phyloP scores from a whole-genome alignment of 495 filamentous ascomycete species.

The Penicillium coprophilum region DNA sequence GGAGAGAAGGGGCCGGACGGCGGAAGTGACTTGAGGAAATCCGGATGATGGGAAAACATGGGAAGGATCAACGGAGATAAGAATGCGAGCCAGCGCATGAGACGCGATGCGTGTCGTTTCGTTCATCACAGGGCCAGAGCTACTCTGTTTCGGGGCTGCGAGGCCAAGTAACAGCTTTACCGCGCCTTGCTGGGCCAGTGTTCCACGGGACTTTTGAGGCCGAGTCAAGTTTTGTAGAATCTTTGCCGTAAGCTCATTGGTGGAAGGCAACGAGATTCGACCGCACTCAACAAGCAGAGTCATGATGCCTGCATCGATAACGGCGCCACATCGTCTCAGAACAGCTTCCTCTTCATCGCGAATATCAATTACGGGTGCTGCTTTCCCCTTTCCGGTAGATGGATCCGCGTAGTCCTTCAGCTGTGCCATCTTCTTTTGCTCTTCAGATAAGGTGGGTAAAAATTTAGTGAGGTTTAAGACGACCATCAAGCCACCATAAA shows the following conservation, averaged over 20 bases:
- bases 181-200: constrained; percentile 86
- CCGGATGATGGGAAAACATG: constrained; percentile 80
- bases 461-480: constrained; percentile 81
- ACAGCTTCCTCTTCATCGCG: constrained; percentile 74
- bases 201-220: constrained; percentile 66
- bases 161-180: constrained; percentile 77
- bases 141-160: constrained; percentile 56
- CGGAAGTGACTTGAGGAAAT: constrained; percentile 67
- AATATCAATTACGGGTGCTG: constrained; percentile 58
- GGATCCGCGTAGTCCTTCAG: constrained; percentile 92
- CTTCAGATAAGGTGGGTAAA: constrained; percentile 75
- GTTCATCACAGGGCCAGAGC: constrained; percentile 33
- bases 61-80: constrained; percentile 83
- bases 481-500: constrained; percentile 83
- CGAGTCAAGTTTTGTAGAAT: constrained; percentile 77
- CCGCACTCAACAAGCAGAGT: constrained; percentile 69
- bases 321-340: constrained; percentile 66
- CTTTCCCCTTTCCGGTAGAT: constrained; percentile 53
- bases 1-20: constrained; percentile 73
- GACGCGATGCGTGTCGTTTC: constrained; percentile 63
- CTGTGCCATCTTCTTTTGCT: constrained; percentile 85
- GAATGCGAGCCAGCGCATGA: constrained; percentile 85
- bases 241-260: constrained; percentile 62
- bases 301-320: constrained; percentile 75
- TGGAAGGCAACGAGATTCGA: constrained; percentile 63